Conservation (phyloP, 139 green algal species). For the Chlamydomonas incerta region DNA sequence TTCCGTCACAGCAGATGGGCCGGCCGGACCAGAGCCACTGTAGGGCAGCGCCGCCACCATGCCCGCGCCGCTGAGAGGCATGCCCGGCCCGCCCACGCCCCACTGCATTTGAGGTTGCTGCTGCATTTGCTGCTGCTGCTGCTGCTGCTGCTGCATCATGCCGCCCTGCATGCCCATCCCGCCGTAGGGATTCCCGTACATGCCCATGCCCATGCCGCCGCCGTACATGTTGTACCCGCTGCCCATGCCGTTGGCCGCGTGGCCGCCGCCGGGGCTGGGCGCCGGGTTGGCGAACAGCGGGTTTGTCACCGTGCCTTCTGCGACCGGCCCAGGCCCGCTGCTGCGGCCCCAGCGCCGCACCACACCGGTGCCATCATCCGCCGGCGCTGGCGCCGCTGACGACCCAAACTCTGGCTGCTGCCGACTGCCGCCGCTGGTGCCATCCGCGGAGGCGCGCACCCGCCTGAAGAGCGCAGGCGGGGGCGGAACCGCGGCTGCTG, state of each 20-base stretch:
- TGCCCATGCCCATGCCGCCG: background rate
- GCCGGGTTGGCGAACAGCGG: background rate
- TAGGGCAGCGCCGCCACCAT: no score
- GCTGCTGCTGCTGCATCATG: background rate
- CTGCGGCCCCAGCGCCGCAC: background rate
- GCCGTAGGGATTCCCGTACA: background rate
- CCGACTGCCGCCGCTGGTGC: no score
- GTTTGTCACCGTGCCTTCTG: slow-evolving; percentile 3
- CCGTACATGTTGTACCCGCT: background rate
- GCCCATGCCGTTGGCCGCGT: background rate
- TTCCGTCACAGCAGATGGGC: no score
- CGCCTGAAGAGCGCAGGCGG: no score
- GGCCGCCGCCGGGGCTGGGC: background rate
- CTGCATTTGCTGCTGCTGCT: background rate
- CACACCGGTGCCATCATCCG: background rate
- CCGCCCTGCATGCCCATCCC: background rate
- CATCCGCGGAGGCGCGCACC: no score
- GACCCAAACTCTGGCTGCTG: no score
- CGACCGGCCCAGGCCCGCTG: background rate
- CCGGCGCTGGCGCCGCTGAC: background rate
- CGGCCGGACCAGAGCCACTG: no score
- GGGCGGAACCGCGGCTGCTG: background rate
- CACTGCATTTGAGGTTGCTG: no score
- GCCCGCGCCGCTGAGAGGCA: no score
- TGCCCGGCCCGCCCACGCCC: no score